A percentile compares a stretch with the other conserved stretches of the same genome.
These are phyloP conservation scores for Gentiana dahurica DNA, from an alignment of 257 asterid genomes.

Conservation along the genomic window DNA sequence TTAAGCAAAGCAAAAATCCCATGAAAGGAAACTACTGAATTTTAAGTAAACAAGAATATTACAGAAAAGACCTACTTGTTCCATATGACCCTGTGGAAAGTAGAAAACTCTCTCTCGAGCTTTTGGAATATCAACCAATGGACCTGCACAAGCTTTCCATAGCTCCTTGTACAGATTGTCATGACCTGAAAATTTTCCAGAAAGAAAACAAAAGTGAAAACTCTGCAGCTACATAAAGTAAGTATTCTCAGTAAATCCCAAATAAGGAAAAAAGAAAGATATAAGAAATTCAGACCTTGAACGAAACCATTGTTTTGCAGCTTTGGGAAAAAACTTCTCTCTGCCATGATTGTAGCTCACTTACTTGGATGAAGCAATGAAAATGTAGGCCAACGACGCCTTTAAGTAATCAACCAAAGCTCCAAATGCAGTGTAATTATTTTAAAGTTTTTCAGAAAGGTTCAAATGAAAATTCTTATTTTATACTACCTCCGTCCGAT, in stretches of 20 bases:
- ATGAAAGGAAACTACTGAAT: not conserved
- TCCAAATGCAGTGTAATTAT: not conserved
- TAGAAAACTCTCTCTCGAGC: conserved; percentile 65
- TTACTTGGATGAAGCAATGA: not conserved
- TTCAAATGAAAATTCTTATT: not conserved
- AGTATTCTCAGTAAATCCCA: not conserved
- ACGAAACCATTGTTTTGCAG: not conserved
- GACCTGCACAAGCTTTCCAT: conserved; percentile 98
- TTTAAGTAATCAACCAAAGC: conserved; percentile 10
- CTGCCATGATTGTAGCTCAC: conserved; percentile 19
- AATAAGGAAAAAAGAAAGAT: not conserved
- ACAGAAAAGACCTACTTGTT: conserved; percentile 52
- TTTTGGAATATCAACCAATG: conserved; percentile 83
- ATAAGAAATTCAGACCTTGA: no score
- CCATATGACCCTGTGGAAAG: conserved; percentile 99
- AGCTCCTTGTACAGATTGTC: conserved; percentile 57
- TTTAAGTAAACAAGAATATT: not conserved
- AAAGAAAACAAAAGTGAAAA: not conserved
- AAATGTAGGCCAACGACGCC: not conserved
- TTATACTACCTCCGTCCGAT: conserved; percentile 5
- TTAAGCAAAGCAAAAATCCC: conserved; percentile 2
- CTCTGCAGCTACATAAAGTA: not conserved
- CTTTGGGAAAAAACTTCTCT: conserved; percentile 10
- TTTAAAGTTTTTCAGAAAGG: no score
- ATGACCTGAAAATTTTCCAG: conserved; percentile 16